phyloP scores from a whole-genome alignment of 257 asterid genomes.

The Knoxia roxburghii region DNA sequence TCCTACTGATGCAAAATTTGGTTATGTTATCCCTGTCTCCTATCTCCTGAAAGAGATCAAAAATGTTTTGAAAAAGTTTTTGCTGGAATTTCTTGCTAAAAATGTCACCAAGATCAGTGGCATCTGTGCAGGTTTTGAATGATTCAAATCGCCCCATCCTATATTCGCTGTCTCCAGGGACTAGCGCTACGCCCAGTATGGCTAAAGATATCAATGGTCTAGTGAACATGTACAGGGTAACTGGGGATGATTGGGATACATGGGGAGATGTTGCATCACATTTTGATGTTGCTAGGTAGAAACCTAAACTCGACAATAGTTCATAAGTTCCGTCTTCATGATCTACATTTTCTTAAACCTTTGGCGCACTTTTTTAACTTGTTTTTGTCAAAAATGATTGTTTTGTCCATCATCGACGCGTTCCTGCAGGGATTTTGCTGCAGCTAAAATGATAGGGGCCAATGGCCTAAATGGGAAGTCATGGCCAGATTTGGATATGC shows the following conservation, averaged over 20 bases:
- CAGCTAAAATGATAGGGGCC: slow-evolving; percentile 72
- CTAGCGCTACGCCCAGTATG: slow-evolving; percentile 67
- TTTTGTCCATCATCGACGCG: neutral
- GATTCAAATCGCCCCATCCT: slow-evolving; percentile 46
- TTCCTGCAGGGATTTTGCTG: slow-evolving; percentile 58
- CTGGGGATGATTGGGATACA: slow-evolving; percentile 97
- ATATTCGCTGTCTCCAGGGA: slow-evolving; percentile 91
- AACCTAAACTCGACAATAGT: neutral
- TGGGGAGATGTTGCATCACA: slow-evolving; percentile 80
- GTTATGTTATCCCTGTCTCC: neutral
- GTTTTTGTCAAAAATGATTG: neutral
- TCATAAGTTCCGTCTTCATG: neutral
- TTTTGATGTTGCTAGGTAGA: slow-evolving; percentile 70
- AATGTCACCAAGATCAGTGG: neutral
- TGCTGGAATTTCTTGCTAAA: neutral
- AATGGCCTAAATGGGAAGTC: slow-evolving; percentile 75
- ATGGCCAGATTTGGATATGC: slow-evolving; percentile 99
- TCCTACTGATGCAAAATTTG: slow-evolving; percentile 1
- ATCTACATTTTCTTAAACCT: neutral
- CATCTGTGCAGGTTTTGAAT: slow-evolving; percentile 53
- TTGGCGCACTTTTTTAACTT: neutral
- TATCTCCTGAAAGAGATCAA: neutral
- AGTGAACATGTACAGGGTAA: slow-evolving; percentile 88
- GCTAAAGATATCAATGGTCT: slow-evolving; percentile 57
- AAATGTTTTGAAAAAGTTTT: neutral